phyloP scores from a whole-genome alignment of 108 stramenopile species.

The Discostella stelligeroides region DNA sequence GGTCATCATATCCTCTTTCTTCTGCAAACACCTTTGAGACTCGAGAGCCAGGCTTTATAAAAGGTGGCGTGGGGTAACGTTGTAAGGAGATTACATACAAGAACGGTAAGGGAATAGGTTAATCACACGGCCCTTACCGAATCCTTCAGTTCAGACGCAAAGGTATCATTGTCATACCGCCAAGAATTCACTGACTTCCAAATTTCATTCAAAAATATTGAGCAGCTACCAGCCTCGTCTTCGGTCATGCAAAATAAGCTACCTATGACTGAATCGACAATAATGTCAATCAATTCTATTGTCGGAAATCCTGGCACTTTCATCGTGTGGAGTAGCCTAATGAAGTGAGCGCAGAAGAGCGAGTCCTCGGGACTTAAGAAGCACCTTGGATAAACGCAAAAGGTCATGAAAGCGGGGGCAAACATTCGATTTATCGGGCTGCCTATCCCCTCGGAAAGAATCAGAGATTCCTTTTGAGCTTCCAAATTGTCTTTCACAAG shows the following conservation, averaged over 20 bases:
- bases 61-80: background rate
- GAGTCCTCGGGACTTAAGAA: slow-evolving; percentile 85
- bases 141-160: slow-evolving; percentile 66
- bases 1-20: slow-evolving; percentile 36
- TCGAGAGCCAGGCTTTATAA: slow-evolving; percentile 32
- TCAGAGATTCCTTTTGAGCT: slow-evolving; percentile 46
- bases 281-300: slow-evolving; percentile 66
- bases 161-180: slow-evolving; percentile 79
- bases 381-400: slow-evolving; percentile 80
- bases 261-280: slow-evolving; percentile 65
- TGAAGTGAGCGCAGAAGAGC: slow-evolving; percentile 78
- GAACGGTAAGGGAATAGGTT: background rate
- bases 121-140: slow-evolving; percentile 40
- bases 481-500: slow-evolving; percentile 49
- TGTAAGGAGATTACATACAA: background rate
- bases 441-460: slow-evolving; percentile 23
- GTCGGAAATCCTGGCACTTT: slow-evolving; percentile 82
- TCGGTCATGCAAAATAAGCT: slow-evolving; percentile 83
- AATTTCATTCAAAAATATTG: slow-evolving; percentile 74
- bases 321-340: slow-evolving; percentile 71
- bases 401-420: slow-evolving; percentile 59
- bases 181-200: slow-evolving; percentile 76
- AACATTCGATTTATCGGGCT: slow-evolving; percentile 25
- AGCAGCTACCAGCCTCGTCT: slow-evolving; percentile 83
- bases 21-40: slow-evolving; percentile 41